A percentile compares a stretch with the other conserved stretches of the same genome.
Conservation (phyloP, 2,329 filamentous ascomycete species). For the Diaporthe batatas region DNA sequence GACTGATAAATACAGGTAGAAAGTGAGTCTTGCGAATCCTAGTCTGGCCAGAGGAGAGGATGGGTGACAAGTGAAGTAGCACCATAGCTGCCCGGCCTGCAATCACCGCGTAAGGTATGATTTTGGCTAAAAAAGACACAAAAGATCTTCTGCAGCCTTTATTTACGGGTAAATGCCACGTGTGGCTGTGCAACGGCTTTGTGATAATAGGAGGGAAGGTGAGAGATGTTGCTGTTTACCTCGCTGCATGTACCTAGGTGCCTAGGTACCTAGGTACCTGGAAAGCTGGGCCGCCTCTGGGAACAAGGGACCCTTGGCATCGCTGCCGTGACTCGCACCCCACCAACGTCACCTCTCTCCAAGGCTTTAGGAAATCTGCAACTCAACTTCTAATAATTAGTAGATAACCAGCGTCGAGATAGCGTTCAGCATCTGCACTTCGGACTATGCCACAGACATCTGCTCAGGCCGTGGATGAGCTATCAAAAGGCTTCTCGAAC, state of each 20-base stretch:
- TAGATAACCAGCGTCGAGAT: not conserved
- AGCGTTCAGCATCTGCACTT: not conserved
- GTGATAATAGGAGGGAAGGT: not conserved
- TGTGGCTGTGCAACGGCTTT: not conserved
- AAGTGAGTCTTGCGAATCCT: not conserved
- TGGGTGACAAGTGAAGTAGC: not conserved
- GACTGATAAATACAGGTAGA: not conserved
- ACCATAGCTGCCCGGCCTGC: not conserved
- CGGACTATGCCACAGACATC: conserved; percentile 14
- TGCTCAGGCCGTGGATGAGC: not conserved
- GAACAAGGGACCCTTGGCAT: conserved; percentile 16
- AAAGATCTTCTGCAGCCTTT: too few species aligned
- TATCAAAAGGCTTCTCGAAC: conserved; percentile 30
- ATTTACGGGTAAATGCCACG: too few species aligned
- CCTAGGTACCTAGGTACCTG: not conserved
- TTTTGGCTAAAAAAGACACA: too few species aligned
- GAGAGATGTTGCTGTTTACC: not conserved
- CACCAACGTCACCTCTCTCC: conserved; percentile 25
- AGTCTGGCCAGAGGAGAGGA: not conserved
- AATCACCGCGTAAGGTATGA: too few species aligned
- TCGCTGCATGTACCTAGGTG: not conserved
- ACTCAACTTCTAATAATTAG: not conserved
- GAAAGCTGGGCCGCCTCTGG: too few species aligned
- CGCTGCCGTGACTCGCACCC: not conserved
- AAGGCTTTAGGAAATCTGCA: not conserved